Evolutionary conservation across 495 filamentous ascomycete species (phyloP), one percentile per base, ranked within the genome.

Genomic region (Trichoderma parareesei): DNA sequence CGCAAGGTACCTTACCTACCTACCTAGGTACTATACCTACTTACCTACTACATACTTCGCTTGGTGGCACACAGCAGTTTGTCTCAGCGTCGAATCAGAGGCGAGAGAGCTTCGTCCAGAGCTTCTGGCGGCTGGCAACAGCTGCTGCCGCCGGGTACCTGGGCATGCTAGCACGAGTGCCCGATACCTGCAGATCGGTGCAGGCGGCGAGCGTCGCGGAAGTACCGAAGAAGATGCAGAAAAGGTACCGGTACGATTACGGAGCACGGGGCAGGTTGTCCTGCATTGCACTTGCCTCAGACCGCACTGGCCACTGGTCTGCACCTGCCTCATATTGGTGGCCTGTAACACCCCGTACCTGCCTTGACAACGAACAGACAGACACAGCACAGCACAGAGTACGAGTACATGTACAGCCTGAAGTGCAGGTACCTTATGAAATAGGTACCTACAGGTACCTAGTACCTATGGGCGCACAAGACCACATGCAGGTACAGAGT

Each of bases 101-200:
- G 18, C 14, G 46, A 49, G 49, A 57, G 44, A 57, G 53, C 53
- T 57, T 57, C 53, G 16, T 57, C 53, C 33, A 35, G 53, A 33
- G 48, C 48, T 55, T 5, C 5, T 5, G 48, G 48, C 48, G 5
- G 18, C 8, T 33, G 18, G 9, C 20, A 57, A 27, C 53, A 57
- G 33, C 27, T 57, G 33, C 20, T 55, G 20, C 27, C 27, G 27
- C 27, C 27, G 27, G 27, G 27, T 27, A 27, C 27, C 27, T 27
- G 27, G 27, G 27, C 27, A 27, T 27, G 27, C 27, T 27, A 27
- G 27, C 27, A 27, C 27, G 27, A 27, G 27, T 27, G 27, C 27
- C 27, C 27, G 2, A 27, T 27, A 27, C 27, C 27, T 27, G 27
- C 27, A 27, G 27, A 27, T 27, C 27, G 27, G 27, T 27, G 27